Base-by-base conservation (phyloP, 2,329 filamentous ascomycete genomes). In the Aspergillus ruber region DNA sequence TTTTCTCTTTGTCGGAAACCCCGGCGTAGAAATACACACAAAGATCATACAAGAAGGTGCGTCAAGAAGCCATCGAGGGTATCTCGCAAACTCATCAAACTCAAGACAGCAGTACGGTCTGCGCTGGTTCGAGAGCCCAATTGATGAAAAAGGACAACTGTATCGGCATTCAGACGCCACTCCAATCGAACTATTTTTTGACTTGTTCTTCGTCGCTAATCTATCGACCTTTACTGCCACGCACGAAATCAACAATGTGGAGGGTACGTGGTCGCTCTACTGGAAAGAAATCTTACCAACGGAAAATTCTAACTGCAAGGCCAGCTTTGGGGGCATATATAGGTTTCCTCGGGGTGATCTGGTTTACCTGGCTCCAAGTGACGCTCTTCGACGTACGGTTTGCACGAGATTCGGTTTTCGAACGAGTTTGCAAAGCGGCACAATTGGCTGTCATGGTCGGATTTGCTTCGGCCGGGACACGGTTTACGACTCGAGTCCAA, bases 281-380 rank as follows among this genome's bases (percentile, higher is more conserved):
- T 29, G 25, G 10, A 9, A 9, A 10, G 3, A 29, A 27, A 12
- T n/a, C n/a, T 36, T 8, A 7, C 2, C 18, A 18, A 17, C 17
- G 6, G 8, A 10, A 9, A 13, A 20, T 39, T 45, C 53, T 60
- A 51, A 62, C 49, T 44, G 33, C 27, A 15, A 27, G 33, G 21
- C 21, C 43, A 73, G 69, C 64, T 44, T 50, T 75, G 12, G 63
- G 62, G 42, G 66, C 73, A 32, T 76, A 80, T 57, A 67, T 79
- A 45, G 69, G 78, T 38, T 80, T 78, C 60, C 74, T 82, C 57
- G 65, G 77, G 18, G 70, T 85, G 15, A 68, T 85, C 5, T 86
- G 82, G 83, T 78, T 83, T 49, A 84, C 80, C n/a, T 86, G 83
- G 83, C 74, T 84, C 32, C 72, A 83, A 50, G 77, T 81, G 20